These are phyloP conservation scores for Acanthamoeba pearcei DNA, from an alignment of 208 protist species.

Conservation along the genomic window DNA sequence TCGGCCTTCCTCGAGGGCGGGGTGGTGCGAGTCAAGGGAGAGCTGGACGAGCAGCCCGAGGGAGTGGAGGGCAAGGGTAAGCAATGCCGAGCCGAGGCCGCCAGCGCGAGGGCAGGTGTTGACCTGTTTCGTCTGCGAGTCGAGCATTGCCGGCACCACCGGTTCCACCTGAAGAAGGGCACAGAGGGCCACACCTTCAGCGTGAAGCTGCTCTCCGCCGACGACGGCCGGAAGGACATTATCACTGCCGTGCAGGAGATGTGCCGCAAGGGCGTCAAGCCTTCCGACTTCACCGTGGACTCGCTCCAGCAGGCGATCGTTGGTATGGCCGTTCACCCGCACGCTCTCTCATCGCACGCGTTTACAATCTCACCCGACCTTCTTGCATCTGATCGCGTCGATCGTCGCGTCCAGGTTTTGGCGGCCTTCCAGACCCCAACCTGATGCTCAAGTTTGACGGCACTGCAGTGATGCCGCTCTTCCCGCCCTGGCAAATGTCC, in stretches of 20 bases:
- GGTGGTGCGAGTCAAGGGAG: neutral
- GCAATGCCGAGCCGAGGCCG: neutral
- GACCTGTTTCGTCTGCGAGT: neutral
- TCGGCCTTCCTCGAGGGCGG: conserved; percentile 5
- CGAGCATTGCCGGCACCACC: conserved; percentile 13
- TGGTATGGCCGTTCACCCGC: neutral
- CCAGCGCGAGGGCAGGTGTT: neutral
- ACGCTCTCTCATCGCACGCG: neutral
- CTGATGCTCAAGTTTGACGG: conserved; percentile 54
- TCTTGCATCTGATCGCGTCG: neutral
- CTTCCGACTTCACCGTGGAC: neutral
- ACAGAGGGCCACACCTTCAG: conserved; percentile 27
- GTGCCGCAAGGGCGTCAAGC: conserved; percentile 30
- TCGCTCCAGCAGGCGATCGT: conserved; percentile 23
- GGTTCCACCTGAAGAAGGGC: conserved; percentile 14
- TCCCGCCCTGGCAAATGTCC: neutral
- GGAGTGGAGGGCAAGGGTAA: neutral
- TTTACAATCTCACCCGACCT: neutral
- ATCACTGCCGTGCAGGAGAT: neutral
- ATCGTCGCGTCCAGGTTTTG: neutral
- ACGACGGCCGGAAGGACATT: conserved; percentile 27
- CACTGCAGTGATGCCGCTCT: neutral
- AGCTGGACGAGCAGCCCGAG: neutral
- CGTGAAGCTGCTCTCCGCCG: conserved; percentile 6
- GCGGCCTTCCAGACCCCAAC: conserved; percentile 23